Conservation (phyloP, 83 land plant genomes). For the Picea abies region DNA sequence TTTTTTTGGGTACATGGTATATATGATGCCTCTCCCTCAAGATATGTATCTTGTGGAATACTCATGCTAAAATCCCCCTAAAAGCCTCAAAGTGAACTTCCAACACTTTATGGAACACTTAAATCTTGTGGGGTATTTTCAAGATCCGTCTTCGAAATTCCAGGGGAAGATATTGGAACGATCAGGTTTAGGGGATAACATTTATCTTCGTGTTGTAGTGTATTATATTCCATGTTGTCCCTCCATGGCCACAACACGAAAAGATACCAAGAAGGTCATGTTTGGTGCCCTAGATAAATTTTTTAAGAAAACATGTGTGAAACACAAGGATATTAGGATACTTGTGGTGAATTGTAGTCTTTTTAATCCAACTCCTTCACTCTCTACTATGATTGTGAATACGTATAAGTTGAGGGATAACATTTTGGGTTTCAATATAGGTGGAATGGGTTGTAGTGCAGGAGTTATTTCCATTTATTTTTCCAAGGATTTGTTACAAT, state of each 20-base stretch:
- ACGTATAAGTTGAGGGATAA: constrained; percentile 55
- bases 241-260: constrained; percentile 54
- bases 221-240: constrained; percentile 45
- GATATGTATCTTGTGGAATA: constrained; percentile 54
- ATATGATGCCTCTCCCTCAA: constrained; percentile 53
- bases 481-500: constrained; percentile 64
- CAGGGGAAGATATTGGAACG: constrained; percentile 63
- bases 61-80: constrained; percentile 51
- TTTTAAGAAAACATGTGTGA: constrained; percentile 43
- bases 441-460: constrained; percentile 75
- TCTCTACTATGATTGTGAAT: constrained; percentile 63
- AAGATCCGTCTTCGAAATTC: constrained; percentile 48
- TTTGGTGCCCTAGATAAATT: constrained; percentile 55
- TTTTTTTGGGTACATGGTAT: constrained; percentile 48
- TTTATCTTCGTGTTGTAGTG: constrained; percentile 45
- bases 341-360: constrained; percentile 52
- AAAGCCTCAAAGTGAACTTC: constrained; percentile 25
- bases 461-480: constrained; percentile 65
- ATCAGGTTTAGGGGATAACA: constrained; percentile 64
- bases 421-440: constrained; percentile 47
- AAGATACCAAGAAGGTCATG: constrained; percentile 66
- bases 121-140: constrained; percentile 39
- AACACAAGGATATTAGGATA: constrained; percentile 42
- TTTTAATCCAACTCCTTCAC: constrained; percentile 53
- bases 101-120: constrained; percentile 48